Percentiles rank a stretch among this genome's conserved stretches.
Evolutionary conservation across 2,329 filamentous ascomycete genomes (phyloP).

Genomic region (Beauveria sp.): DNA sequence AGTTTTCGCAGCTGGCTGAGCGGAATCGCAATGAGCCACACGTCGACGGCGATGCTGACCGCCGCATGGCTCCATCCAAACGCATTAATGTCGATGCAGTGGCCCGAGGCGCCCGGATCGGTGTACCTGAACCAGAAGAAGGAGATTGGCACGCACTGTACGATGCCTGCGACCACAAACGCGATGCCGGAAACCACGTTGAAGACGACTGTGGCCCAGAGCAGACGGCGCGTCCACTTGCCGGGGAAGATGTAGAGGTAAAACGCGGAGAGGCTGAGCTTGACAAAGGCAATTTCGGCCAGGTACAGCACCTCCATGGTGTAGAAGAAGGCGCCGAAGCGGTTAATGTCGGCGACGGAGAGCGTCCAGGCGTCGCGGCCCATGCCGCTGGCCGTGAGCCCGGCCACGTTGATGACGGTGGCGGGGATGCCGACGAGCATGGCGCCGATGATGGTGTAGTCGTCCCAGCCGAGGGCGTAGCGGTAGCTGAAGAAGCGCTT

Average conservation of each 20-base stretch:
- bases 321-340: slow-evolving; percentile 37
- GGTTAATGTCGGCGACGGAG: slow-evolving; percentile 30
- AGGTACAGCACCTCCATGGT: slow-evolving; percentile 40
- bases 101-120: slow-evolving; percentile 32
- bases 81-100: slow-evolving; percentile 41
- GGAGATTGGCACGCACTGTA: slow-evolving; percentile 44
- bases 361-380: slow-evolving; percentile 49
- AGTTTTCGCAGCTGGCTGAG: slow-evolving; percentile 36
- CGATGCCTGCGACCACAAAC: slow-evolving; percentile 38
- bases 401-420: slow-evolving; percentile 24
- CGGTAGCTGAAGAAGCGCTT: slow-evolving; percentile 28
- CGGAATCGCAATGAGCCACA: slow-evolving; percentile 45
- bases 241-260: slow-evolving; percentile 48
- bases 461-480: slow-evolving; percentile 31
- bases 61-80: slow-evolving; percentile 44
- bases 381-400: slow-evolving; percentile 32
- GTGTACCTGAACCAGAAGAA: slow-evolving; percentile 48
- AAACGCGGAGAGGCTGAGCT: slow-evolving; percentile 46
- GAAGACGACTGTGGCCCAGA: slow-evolving; percentile 36
- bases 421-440: slow-evolving; percentile 22
- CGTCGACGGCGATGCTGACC: slow-evolving; percentile 44
- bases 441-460: slow-evolving; percentile 27
- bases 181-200: slow-evolving; percentile 30
- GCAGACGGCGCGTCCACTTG: slow-evolving; percentile 27
- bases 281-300: slow-evolving; percentile 36